These are phyloP conservation scores for Barnettozyma californica DNA, from an alignment of 805 yeast genomes.

Conservation along the genomic window DNA sequence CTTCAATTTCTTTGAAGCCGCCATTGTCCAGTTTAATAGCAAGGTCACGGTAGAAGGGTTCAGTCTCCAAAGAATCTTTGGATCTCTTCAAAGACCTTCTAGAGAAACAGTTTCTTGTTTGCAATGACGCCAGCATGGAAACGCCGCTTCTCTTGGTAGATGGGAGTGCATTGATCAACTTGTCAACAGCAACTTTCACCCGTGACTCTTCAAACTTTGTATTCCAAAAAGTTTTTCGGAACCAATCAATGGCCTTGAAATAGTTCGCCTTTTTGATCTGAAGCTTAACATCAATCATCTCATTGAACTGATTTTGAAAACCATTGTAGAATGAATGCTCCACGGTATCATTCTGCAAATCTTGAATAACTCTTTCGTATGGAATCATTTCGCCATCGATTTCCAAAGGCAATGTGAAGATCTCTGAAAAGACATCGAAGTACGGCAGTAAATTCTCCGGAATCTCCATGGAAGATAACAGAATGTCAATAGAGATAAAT, in stretches of 20 bases:
- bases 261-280: conserved; percentile 62
- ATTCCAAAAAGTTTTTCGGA: conserved; percentile 55
- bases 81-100: conserved; percentile 62
- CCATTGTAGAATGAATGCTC: conserved; percentile 52
- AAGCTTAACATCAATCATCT: conserved; percentile 56
- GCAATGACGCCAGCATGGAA: conserved; percentile 60
- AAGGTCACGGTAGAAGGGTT: conserved; percentile 45
- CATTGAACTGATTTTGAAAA: conserved; percentile 56
- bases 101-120: conserved; percentile 46
- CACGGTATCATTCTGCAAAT: conserved; percentile 68
- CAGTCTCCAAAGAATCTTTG: conserved; percentile 60
- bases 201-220: conserved; percentile 70
- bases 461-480: conserved; percentile 50
- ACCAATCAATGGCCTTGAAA: conserved; percentile 69
- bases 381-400: conserved; percentile 55
- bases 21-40: conserved; percentile 50
- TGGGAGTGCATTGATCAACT: conserved; percentile 35
- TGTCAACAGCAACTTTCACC: conserved; percentile 50
- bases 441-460: conserved; percentile 55
- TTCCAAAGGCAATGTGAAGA: conserved; percentile 69
- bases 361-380: conserved; percentile 72
- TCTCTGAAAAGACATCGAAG: conserved; percentile 56
- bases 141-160: conserved; percentile 38
- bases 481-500: conserved; percentile 63
- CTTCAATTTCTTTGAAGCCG: conserved; percentile 39